Evolutionary conservation across 352 stramenopile species (phyloP).

Genomic region (Globisporangium ultimum): DNA sequence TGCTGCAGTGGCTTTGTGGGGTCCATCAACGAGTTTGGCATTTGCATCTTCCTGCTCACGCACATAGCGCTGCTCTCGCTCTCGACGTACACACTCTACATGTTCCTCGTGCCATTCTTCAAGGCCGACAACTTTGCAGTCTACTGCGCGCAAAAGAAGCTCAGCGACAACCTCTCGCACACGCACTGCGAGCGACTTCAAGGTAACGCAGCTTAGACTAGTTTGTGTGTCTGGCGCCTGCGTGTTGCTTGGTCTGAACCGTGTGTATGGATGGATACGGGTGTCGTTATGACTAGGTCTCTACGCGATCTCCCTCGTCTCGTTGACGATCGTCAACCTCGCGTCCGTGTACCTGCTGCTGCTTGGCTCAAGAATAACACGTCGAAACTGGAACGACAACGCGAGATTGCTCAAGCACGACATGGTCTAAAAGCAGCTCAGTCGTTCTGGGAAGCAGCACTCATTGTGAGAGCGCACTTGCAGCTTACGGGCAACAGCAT

Average conservation of each 20-base stretch:
- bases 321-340: constrained; percentile 34
- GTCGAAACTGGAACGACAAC: constrained; percentile 35
- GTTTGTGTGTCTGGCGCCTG: background rate
- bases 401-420: constrained; percentile 32
- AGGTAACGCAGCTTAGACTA: constrained; percentile 15
- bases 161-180: constrained; percentile 40
- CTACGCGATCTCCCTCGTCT: constrained; percentile 40
- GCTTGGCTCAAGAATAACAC: constrained; percentile 42
- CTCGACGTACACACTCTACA: constrained; percentile 34
- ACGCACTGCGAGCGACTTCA: constrained; percentile 39
- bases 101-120: constrained; percentile 37
- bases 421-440: constrained; percentile 6
- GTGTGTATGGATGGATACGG: background rate
- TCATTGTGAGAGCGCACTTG: too few relatives aligned
- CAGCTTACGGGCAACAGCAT: too few relatives aligned
- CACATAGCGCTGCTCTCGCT: constrained; percentile 36
- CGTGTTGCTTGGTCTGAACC: too few relatives aligned
- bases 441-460: too few relatives aligned
- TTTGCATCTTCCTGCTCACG: constrained; percentile 39
- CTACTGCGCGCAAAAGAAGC: constrained; percentile 27
- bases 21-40: constrained; percentile 37
- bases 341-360: constrained; percentile 39
- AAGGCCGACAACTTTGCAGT: constrained; percentile 21
- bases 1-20: constrained; percentile 29
- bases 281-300: constrained; percentile 16